phyloP scores from a whole-genome alignment of 805 yeast genomes.

The Wickerhamomyces kurtzmanii region DNA sequence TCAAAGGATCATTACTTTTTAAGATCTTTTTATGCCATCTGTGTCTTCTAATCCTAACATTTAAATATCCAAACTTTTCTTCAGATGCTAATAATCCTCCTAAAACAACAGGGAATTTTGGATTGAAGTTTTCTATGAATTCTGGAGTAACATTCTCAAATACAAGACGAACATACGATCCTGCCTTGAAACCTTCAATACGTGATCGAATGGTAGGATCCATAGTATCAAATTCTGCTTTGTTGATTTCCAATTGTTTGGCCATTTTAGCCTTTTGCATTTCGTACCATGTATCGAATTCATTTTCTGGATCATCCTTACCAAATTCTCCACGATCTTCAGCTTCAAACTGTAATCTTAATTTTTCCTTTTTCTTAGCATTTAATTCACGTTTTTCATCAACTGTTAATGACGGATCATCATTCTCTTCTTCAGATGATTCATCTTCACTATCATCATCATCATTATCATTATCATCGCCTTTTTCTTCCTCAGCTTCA shows the following conservation, averaged over 20 bases:
- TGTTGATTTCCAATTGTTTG: conserved; percentile 89
- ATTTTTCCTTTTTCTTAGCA: conserved; percentile 82
- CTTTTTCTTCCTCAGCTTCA: conserved; percentile 38
- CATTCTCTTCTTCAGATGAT: conserved; percentile 19
- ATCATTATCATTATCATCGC: conserved; percentile 27
- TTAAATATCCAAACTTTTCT: conserved; percentile 84
- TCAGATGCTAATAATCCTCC: conserved; percentile 92
- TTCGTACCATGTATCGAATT: conserved; percentile 96
- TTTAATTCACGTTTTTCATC: conserved; percentile 73
- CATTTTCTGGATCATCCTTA: conserved; percentile 73
- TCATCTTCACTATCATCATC: conserved; percentile 22
- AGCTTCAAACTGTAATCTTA: conserved; percentile 83
- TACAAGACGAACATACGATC: conserved; percentile 85
- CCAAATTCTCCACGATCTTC: conserved; percentile 65
- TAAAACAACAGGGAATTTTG: conserved; percentile 73
- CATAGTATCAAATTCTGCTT: conserved; percentile 65
- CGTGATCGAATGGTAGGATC: conserved; percentile 67
- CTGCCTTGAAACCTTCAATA: conserved; percentile 89
- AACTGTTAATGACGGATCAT: conserved; percentile 33
- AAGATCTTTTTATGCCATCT: conserved; percentile 97
- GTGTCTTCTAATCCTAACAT: conserved; percentile 92
- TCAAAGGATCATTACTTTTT: conserved; percentile 92
- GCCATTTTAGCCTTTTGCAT: conserved; percentile 95
- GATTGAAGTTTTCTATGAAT: conserved; percentile 78
- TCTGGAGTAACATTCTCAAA: conserved; percentile 83